Conservation (phyloP, 139 green algal genomes). For the Zygnema cylindricum region DNA sequence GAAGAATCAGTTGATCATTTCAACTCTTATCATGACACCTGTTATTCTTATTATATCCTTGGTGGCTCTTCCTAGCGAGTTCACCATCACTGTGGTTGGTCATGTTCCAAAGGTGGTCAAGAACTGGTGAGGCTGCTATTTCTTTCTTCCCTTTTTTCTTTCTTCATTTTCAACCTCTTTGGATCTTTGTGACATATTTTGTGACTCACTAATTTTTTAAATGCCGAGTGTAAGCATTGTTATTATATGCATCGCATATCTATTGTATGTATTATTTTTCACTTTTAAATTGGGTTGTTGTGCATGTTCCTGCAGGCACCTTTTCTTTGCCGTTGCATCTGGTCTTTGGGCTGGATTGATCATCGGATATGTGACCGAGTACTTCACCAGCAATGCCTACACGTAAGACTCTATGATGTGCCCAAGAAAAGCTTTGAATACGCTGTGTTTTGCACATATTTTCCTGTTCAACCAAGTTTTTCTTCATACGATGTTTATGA, state of each 20-base stretch:
- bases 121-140: no score
- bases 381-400: slow-evolving; percentile 95
- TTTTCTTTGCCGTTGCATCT: slow-evolving; percentile 90
- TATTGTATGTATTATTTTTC: not conserved
- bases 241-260: no score
- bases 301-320: slow-evolving; percentile 63
- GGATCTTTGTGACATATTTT: slow-evolving; percentile 16
- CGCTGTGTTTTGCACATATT: no score
- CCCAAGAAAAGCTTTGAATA: no score
- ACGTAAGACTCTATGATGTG: no score
- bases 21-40: slow-evolving; percentile 65
- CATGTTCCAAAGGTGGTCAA: slow-evolving; percentile 68
- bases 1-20: slow-evolving; percentile 63
- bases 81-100: slow-evolving; percentile 56
- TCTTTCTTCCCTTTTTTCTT: no score
- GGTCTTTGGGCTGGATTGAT: slow-evolving; percentile 95
- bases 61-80: slow-evolving; percentile 48
- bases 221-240: not conserved
- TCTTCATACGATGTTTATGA: no score
- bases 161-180: no score
- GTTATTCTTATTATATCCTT: slow-evolving; percentile 59
- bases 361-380: slow-evolving; percentile 96
- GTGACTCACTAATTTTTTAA: not conserved
- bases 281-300: not conserved
- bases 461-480: no score